Conservation (phyloP, 352 stramenopile species). For the Phytopythium aichiense region DNA sequence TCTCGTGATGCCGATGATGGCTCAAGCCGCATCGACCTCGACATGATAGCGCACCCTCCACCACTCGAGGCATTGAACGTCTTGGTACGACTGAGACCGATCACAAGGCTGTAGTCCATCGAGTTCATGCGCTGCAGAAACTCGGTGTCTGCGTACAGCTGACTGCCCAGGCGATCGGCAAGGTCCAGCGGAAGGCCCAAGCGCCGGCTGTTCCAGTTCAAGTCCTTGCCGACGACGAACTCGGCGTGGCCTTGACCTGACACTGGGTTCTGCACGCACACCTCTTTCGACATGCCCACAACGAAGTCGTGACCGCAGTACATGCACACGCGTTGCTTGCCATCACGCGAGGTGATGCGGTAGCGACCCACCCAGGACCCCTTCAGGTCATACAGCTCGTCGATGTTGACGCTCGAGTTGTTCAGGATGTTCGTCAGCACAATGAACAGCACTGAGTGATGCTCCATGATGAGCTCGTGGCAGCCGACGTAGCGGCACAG, state of each 20-base stretch:
- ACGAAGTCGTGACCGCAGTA: constrained; percentile 87
- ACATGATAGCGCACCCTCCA: constrained; percentile 14
- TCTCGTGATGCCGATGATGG: constrained; percentile 2
- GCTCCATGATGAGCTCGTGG: constrained; percentile 83
- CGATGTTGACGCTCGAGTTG: constrained; percentile 79
- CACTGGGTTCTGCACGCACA: constrained; percentile 61
- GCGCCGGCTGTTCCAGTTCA: constrained; percentile 82
- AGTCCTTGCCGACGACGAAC: constrained; percentile 81
- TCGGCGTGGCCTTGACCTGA: constrained; percentile 65
- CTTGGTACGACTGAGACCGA: constrained; percentile 83
- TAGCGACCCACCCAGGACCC: constrained; percentile 89
- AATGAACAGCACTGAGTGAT: constrained; percentile 85
- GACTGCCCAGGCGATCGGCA: constrained; percentile 65
- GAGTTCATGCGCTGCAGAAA: constrained; percentile 95
- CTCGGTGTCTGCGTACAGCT: constrained; percentile 89
- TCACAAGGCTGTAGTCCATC: constrained; percentile 97
- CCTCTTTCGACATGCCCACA: constrained; percentile 80
- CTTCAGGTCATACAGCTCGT: constrained; percentile 89
- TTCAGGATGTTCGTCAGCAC: constrained; percentile 88
- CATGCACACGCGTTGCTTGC: constrained; percentile 79
- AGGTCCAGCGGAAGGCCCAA: constrained; percentile 70
- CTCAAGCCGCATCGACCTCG: constrained; percentile 21
- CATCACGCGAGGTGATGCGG: constrained; percentile 47
- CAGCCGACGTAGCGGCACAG: constrained; percentile 87
- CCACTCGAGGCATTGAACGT: constrained; percentile 32